Conservation (phyloP, 2,329 filamentous ascomycete species). For the Botrytis squamosa region DNA sequence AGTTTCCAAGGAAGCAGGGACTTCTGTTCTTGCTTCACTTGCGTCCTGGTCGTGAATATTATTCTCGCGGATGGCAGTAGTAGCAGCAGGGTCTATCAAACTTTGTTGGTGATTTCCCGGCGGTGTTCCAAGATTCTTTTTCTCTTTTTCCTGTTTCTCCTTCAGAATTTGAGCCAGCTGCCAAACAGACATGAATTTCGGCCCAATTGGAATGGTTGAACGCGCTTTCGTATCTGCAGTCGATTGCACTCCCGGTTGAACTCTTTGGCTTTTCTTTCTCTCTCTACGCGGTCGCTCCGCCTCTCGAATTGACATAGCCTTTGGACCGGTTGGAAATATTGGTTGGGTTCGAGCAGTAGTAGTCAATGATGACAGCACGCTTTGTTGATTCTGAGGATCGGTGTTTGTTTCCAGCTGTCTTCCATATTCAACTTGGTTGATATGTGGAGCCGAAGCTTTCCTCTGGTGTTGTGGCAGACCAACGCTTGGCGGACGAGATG, state of each 20-base stretch:
- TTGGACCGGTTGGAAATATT: not conserved
- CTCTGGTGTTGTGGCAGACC: not conserved
- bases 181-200: not conserved
- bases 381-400: not conserved
- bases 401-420: not conserved
- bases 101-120: no score
- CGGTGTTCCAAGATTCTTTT: not conserved
- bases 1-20: not conserved
- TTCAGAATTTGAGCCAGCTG: not conserved
- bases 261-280: not conserved
- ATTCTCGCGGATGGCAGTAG: no score
- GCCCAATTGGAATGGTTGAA: not conserved
- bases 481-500: not conserved
- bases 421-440: not conserved
- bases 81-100: not conserved
- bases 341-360: not conserved
- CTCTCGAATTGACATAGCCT: not conserved
- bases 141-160: not conserved
- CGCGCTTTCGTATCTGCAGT: not conserved
- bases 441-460: not conserved
- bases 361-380: not conserved
- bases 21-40: no score
- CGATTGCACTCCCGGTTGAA: not conserved
- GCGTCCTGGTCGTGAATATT: not conserved
- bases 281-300: not conserved